Evolutionary conservation across 345 rosid genomes (phyloP), one percentile per base, ranked within the genome.

Genomic region (Euphorbia pulcherrima): DNA sequence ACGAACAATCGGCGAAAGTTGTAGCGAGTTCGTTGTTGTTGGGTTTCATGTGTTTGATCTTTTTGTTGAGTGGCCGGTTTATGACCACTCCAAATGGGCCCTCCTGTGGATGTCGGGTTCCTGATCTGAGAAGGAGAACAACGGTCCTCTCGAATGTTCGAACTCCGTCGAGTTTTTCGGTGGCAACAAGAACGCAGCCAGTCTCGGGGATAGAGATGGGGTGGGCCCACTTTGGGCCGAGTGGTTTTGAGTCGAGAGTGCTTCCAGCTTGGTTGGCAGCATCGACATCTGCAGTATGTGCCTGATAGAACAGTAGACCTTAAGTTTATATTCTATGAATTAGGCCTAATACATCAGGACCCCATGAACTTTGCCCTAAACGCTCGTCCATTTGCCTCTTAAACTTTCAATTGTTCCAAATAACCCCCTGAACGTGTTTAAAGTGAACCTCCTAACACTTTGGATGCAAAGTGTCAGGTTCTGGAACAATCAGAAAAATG

Each of bases 171-270:
- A 93, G 91, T 83, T 89, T 90, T 85, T 89, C 92, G 4, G 97
- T 93, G 27, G 98, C 98, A 64, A 93, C 91, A 65, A 93, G 92
- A 79, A 93, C 92, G 21, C 91, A 90, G 24, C 97, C 98, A 6
- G 89, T 84, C 84, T 93, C 98, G 37, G 96, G 98, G 17, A 83
- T 84, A 3, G 90, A 83, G 79, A 93, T 85, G 2, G 98, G 98
- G 65, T 93, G 98, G 11, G 98, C 98, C 98, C 98, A 93, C 70
- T 86, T 90, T 60, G 68, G 40, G 41, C 89, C 79, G 0, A 82
- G 80, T 2, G 87, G 81, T 77, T 84, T 89, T 0, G 90, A 71
- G 51, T 80, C 89, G 55, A 74, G 78, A 47, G 84, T 61, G 13
- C 56, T 30, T 50, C 72, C 79, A 16, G 66, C 83, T 68, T 84